Evolutionary conservation across 2,329 filamentous ascomycete genomes (phyloP), one percentile per base, ranked within the genome.

Genomic region (Aspergillus fischeri): DNA sequence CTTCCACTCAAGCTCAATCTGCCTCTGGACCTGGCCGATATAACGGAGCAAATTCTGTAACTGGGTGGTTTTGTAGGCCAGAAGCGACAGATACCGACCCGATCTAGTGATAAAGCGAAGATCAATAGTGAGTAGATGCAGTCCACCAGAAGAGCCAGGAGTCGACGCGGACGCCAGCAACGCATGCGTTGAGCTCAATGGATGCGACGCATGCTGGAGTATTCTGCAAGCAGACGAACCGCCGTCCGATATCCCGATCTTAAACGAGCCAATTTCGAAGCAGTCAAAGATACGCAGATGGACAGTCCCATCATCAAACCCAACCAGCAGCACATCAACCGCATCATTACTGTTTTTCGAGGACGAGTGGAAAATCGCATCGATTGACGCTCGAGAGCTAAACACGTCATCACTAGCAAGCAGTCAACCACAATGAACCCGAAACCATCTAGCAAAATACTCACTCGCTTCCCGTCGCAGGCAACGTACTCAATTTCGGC

Each of bases 11-110:
- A 86, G 82, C 25, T 86, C 79, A 77, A 97, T 90, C 62, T 93
- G 90, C 35, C 84, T 80, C 60, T 94, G 86, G 0, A 89, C 86
- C 70, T 96, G 91, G 55, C 86, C 86, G 48, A 96, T 82, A 69
- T 99, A 97, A 51, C 91, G 83, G 7, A 97, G 77, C 11, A 97
- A 75, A 62, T 94, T 96, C 66, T 96, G 91, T 17, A 97, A 75
- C 47, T 91, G 90, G 0, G 92, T 95, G 4, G 91, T 88, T 67
- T 95, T 96, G 17, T 89, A 91, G 0, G 92, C 89, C 11, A 97
- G 80, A 4, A 96, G 81, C 28, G 92, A 90, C 2, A 97, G 78
- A 67, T 95, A 90, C 55, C 92, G 85, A 3, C 90, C 90, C 0
- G 76, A 77, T 14, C 87, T 87, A 3, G 87, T 86, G 50, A 96